Conservation (phyloP, 768 basidiomycete species). For the Amanita rimosa region DNA sequence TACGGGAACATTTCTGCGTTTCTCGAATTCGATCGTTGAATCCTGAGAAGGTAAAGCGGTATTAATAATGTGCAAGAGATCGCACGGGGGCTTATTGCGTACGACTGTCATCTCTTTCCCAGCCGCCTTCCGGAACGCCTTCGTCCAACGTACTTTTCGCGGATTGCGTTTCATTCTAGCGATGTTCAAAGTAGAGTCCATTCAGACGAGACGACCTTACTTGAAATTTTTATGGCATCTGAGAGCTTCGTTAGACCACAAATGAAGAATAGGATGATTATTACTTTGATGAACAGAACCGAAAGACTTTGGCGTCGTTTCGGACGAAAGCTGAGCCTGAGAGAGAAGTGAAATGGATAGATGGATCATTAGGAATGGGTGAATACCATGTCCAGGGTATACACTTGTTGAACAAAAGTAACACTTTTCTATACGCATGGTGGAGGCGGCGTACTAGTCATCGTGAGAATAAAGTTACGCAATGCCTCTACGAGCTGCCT, state of each 20-base stretch:
- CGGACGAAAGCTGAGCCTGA: conserved; percentile 90
- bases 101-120: conserved; percentile 99
- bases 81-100: conserved; percentile 19
- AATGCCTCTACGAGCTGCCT: conserved; percentile 55
- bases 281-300: conserved; percentile 96
- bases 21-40: conserved; percentile 98
- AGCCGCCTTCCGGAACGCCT: conserved; percentile 96
- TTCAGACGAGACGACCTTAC: conserved; percentile 27
- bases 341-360: not conserved
- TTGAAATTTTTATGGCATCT: conserved; percentile 99
- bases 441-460: not conserved
- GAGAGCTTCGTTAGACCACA: not conserved
- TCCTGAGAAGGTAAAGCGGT: conserved; percentile 43
- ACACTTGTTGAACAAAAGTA: conserved; percentile 97
- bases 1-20: conserved; percentile 93
- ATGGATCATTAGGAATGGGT: not conserved
- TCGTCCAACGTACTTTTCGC: conserved; percentile 98
- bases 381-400: conserved; percentile 87
- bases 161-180: conserved; percentile 98
- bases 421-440: conserved; percentile 95
- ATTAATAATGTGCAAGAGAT: not conserved
- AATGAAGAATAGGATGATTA: conserved; percentile 13
- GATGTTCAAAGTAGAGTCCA: conserved; percentile 4
- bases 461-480: conserved; percentile 1
- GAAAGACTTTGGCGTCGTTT: conserved; percentile 96